A percentile compares a stretch with the other conserved stretches of the same genome.
These are phyloP conservation scores for Pharus latifolius DNA, from an alignment of 176 grass and related monocot species.

Conservation along the genomic window DNA sequence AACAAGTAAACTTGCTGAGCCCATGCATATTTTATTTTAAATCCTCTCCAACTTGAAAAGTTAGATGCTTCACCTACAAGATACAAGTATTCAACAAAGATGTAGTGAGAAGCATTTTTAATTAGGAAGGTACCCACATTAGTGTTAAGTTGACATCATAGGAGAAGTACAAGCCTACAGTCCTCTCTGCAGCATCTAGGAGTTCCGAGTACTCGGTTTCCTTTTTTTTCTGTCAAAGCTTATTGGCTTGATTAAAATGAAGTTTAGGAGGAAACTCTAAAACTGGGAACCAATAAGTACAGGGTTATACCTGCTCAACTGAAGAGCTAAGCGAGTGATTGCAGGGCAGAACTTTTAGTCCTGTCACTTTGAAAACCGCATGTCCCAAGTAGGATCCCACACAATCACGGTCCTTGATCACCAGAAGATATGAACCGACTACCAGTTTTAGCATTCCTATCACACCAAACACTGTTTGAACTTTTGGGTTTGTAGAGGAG, in stretches of 20 bases:
- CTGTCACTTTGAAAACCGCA: slow-evolving; percentile 80
- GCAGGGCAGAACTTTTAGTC: slow-evolving; percentile 74
- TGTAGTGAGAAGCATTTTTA: no score
- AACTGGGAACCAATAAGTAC: slow-evolving; percentile 12
- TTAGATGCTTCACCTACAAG: background rate
- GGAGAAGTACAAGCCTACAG: slow-evolving; percentile 81
- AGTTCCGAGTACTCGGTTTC: slow-evolving; percentile 67
- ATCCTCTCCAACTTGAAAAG: background rate
- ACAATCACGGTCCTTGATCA: slow-evolving; percentile 70
- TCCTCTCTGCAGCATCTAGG: slow-evolving; percentile 63
- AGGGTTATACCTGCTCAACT: slow-evolving; percentile 45
- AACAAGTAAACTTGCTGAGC: background rate
- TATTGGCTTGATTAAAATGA: background rate
- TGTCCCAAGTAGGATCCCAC: slow-evolving; percentile 84
- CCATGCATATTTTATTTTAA: background rate
- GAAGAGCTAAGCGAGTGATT: slow-evolving; percentile 62
- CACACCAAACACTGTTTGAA: slow-evolving; percentile 63
- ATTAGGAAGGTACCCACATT: slow-evolving; percentile 30
- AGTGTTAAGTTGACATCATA: slow-evolving; percentile 93
- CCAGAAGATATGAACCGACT: slow-evolving; percentile 82
- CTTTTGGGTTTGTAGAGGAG: slow-evolving; percentile 35
- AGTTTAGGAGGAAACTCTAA: slow-evolving; percentile 1
- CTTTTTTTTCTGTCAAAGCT: slow-evolving; percentile 82
- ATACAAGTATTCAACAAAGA: background rate
- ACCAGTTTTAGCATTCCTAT: slow-evolving; percentile 90